Percentiles rank a stretch among this genome's conserved stretches.
Evolutionary conservation across 176 grass and related monocot genomes (phyloP).

Genomic region (Chrysopogon serrulatus): DNA sequence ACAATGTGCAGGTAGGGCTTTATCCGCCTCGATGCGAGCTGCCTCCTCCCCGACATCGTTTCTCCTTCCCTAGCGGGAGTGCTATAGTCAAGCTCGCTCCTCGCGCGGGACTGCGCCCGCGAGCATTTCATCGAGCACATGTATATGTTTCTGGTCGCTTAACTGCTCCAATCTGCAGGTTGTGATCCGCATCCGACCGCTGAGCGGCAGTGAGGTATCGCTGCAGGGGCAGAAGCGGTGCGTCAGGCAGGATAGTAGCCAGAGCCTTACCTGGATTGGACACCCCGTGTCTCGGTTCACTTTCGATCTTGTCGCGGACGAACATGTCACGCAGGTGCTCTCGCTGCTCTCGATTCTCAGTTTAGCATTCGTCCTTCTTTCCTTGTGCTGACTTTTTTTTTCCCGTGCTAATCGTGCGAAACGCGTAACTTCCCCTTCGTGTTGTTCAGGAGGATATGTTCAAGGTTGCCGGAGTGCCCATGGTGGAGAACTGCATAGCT

Average conservation of each 20-base stretch:
- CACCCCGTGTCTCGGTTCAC: conserved; percentile 96
- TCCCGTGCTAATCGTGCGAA: not conserved
- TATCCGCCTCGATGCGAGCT: not conserved
- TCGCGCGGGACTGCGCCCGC: not conserved
- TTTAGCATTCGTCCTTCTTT: not conserved
- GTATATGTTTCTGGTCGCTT: not conserved
- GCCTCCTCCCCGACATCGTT: not conserved
- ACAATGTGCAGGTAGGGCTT: conserved; percentile 77
- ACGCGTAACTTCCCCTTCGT: not conserved
- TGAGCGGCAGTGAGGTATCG: conserved; percentile 77
- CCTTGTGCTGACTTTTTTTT: not conserved
- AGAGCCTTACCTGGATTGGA: conserved; percentile 78
- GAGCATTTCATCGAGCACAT: conserved; percentile 26
- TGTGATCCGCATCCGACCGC: conserved; percentile 77
- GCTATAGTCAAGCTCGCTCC: not conserved
- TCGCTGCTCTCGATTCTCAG: not conserved
- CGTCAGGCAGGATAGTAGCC: conserved; percentile 71
- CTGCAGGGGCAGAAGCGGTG: conserved; percentile 68
- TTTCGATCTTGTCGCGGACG: conserved; percentile 92
- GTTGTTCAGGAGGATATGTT: conserved; percentile 76
- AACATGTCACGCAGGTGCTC: conserved; percentile 78
- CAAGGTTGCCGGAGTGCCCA: conserved; percentile 86
- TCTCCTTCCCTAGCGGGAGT: not conserved
- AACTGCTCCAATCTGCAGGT: conserved; percentile 40
- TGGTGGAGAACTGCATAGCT: conserved; percentile 94